These are phyloP conservation scores for Cercospora berteroae DNA, from an alignment of 2,329 filamentous ascomycete species.

Conservation along the genomic window DNA sequence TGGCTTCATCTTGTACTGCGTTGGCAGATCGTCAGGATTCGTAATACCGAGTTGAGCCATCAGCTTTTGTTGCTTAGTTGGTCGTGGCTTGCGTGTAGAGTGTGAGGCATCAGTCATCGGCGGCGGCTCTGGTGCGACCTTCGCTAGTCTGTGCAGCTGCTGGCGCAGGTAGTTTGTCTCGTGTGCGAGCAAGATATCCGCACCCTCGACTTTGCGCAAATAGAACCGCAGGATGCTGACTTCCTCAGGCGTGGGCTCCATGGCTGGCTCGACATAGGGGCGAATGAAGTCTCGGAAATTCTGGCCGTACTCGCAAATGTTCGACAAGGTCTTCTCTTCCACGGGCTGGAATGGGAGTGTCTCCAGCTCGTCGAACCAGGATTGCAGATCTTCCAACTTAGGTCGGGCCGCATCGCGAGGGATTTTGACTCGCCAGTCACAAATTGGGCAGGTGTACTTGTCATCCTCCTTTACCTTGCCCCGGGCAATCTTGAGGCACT, in stretches of 20 bases:
- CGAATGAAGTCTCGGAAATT: slow-evolving; percentile 80
- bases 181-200: slow-evolving; percentile 83
- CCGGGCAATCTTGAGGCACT: slow-evolving; percentile 94
- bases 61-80: slow-evolving; percentile 95
- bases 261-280: slow-evolving; percentile 74
- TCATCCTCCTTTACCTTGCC: slow-evolving; percentile 98
- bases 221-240: slow-evolving; percentile 91
- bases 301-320: slow-evolving; percentile 80
- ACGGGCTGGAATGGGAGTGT: slow-evolving; percentile 83
- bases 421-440: slow-evolving; percentile 95
- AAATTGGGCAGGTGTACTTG: slow-evolving; percentile 97
- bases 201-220: slow-evolving; percentile 92
- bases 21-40: slow-evolving; percentile 85
- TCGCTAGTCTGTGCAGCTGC: slow-evolving; percentile 91
- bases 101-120: slow-evolving; percentile 82
- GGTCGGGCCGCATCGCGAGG: slow-evolving; percentile 93
- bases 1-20: slow-evolving; percentile 75
- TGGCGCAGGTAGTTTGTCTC: slow-evolving; percentile 99
- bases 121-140: slow-evolving; percentile 80
- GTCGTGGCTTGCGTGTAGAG: slow-evolving; percentile 90
- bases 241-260: slow-evolving; percentile 74
- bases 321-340: slow-evolving; percentile 81
- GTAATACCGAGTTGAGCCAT: slow-evolving; percentile 85
- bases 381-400: slow-evolving; percentile 83
- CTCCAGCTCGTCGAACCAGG: slow-evolving; percentile 80